Evolutionary conservation across 2,329 filamentous ascomycete genomes (phyloP).

Genomic region (Fusarium sp.): DNA sequence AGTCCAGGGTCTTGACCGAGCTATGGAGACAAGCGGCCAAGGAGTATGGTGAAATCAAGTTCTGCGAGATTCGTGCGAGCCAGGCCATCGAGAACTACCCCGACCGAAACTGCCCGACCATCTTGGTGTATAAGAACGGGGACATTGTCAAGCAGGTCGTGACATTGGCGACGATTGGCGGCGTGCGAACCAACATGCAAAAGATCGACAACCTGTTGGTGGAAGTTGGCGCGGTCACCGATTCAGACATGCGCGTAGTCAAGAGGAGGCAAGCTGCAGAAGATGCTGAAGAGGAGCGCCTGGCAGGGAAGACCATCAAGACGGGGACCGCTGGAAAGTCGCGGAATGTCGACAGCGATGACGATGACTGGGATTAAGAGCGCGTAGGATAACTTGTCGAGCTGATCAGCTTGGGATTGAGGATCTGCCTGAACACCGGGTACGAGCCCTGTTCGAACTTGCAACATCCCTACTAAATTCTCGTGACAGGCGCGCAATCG

Average conservation of each 20-base stretch:
- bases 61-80: conserved; percentile 93
- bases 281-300: conserved; percentile 72
- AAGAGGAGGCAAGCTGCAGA: conserved; percentile 73
- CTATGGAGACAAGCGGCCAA: conserved; percentile 87
- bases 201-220: conserved; percentile 88
- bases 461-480: background rate
- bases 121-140: conserved; percentile 91
- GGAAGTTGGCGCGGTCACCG: conserved; percentile 83
- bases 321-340: conserved; percentile 65
- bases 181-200: conserved; percentile 77
- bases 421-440: background rate
- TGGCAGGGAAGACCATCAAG: conserved; percentile 65
- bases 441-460: background rate
- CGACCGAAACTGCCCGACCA: conserved; percentile 93
- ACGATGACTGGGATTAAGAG: conserved; percentile 75
- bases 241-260: conserved; percentile 83
- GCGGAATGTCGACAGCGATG: conserved; percentile 65
- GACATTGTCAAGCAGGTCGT: conserved; percentile 94
- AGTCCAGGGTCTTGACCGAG: conserved; percentile 87
- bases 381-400: background rate
- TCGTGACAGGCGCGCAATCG: background rate
- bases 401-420: background rate
- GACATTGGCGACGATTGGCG: conserved; percentile 86
- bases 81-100: conserved; percentile 98
- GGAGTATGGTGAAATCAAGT: conserved; percentile 96